These are phyloP conservation scores for Gymnopilus junonius DNA, from an alignment of 768 basidiomycete genomes.

Conservation along the genomic window DNA sequence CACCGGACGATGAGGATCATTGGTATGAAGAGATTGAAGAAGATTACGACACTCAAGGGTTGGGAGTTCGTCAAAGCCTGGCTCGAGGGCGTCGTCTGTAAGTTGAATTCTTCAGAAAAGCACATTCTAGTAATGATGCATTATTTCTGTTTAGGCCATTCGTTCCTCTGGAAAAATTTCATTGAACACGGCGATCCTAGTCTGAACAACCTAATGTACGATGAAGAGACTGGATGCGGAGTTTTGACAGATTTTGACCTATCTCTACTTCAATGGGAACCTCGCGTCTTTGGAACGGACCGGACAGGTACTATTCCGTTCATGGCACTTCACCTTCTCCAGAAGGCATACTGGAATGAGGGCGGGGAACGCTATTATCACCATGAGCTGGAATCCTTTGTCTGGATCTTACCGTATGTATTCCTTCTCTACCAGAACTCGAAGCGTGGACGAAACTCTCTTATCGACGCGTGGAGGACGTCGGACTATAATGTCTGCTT, in stretches of 20 bases:
- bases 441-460: neutral
- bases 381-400: slow-evolving; percentile 37
- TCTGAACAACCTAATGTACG: slow-evolving; percentile 34
- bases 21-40: slow-evolving; percentile 2
- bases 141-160: slow-evolving; percentile 17
- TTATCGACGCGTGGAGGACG: neutral
- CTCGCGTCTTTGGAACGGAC: slow-evolving; percentile 3
- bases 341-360: slow-evolving; percentile 9
- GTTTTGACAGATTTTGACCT: slow-evolving; percentile 37
- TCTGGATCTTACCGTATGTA: slow-evolving; percentile 31
- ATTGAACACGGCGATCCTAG: slow-evolving; percentile 36
- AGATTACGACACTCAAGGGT: slow-evolving; percentile 1
- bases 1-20: slow-evolving; percentile 7
- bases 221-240: slow-evolving; percentile 16
- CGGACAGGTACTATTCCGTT: slow-evolving; percentile 29
- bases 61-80: too few species aligned
- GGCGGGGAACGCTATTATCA: slow-evolving; percentile 27
- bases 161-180: slow-evolving; percentile 29
- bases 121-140: too few species aligned
- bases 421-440: slow-evolving; percentile 5
- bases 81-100: slow-evolving; percentile 14
- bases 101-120: neutral
- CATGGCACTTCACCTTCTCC: slow-evolving; percentile 35
- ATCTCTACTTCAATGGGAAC: slow-evolving; percentile 11
- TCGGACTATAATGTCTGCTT: neutral